Conservation (phyloP, 257 asterid species). For the Coffea eugenioides region DNA sequence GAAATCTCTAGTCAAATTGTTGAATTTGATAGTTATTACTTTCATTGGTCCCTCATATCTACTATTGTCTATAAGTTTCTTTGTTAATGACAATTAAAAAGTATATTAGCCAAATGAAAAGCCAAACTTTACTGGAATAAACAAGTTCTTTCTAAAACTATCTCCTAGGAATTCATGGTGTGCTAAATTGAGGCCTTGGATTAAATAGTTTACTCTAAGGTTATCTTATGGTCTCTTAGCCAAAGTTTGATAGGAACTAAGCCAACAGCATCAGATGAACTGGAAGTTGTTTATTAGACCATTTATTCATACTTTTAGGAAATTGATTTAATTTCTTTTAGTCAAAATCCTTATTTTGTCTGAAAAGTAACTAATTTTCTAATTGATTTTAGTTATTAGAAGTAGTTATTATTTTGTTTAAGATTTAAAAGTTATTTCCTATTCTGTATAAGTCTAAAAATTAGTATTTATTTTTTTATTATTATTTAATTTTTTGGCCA, state of each 20-base stretch:
- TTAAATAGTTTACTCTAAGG: not conserved
- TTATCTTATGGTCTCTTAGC: not conserved
- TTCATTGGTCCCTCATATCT: not conserved
- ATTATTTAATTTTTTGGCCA: no score
- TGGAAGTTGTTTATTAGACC: not conserved
- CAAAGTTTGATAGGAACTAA: not conserved
- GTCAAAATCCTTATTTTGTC: no score
- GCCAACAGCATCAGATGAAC: not conserved
- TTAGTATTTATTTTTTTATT: no score
- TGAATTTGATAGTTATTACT: not conserved
- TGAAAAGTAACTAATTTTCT: no score
- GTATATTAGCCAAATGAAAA: not conserved
- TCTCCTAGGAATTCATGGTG: not conserved
- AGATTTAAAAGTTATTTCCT: no score
- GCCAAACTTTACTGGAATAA: not conserved
- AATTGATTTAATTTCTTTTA: no score
- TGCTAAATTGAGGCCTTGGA: not conserved
- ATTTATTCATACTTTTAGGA: not conserved
- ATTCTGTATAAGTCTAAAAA: no score
- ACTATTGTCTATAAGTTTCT: not conserved
- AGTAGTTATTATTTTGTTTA: no score
- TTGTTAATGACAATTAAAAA: not conserved
- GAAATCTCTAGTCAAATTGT: not conserved
- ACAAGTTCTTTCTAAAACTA: not conserved
- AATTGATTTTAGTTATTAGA: no score